These are phyloP conservation scores for Aspergillus funiculosus DNA, from an alignment of 495 filamentous ascomycete genomes.

Conservation along the genomic window DNA sequence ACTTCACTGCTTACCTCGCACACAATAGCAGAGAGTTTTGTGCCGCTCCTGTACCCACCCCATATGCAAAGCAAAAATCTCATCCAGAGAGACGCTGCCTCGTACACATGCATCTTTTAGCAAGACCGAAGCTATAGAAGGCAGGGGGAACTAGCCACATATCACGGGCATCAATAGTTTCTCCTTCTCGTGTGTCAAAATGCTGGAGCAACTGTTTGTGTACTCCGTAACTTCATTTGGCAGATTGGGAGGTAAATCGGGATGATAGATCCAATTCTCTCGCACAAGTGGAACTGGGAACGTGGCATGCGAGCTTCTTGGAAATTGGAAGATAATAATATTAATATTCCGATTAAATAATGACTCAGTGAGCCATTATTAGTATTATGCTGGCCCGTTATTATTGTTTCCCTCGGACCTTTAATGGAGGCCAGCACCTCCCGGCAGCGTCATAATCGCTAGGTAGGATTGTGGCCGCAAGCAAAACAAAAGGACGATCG, in stretches of 20 bases:
- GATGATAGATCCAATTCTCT: constrained; percentile 17
- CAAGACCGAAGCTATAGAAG: not conserved
- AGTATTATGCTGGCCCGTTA: no score
- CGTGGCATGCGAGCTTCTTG: constrained; percentile 19
- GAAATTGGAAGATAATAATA: constrained; percentile 10
- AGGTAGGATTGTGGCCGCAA: no score
- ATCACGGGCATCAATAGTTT: not conserved
- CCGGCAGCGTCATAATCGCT: no score
- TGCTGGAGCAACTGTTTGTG: constrained; percentile 10
- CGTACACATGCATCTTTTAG: not conserved
- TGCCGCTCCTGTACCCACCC: not conserved
- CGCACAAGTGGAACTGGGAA: constrained; percentile 15
- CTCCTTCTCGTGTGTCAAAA: constrained; percentile 12
- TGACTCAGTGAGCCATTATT: not conserved
- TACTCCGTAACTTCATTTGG: constrained; percentile 12
- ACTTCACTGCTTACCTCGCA: no score
- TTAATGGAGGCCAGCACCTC: no score
- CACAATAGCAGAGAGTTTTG: no score
- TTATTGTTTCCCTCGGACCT: no score
- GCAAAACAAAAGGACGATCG: no score
- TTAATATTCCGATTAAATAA: constrained; percentile 13
- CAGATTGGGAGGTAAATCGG: constrained; percentile 4
- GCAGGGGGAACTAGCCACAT: not conserved
- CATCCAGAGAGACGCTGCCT: no score
- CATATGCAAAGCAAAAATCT: not conserved